phyloP scores from a whole-genome alignment of 1,139 yeast genomes.

The Taphrina deformans region DNA sequence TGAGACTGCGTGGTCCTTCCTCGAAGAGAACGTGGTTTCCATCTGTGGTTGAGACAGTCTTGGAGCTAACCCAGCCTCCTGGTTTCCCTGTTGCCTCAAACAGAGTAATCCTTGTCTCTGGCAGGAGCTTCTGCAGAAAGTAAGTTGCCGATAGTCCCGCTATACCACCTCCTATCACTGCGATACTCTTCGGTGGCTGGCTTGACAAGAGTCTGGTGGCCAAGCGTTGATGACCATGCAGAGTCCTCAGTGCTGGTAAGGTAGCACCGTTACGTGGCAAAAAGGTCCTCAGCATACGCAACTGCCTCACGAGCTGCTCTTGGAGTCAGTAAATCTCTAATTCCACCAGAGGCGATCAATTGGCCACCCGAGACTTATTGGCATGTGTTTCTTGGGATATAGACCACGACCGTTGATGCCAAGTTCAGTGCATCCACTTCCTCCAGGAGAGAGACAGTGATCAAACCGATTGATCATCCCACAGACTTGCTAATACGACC shows the following conservation, averaged over 20 bases:
- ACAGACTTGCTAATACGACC: not conserved
- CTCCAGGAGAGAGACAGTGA: not conserved
- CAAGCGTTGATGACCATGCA: not conserved
- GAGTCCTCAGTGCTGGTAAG: not conserved
- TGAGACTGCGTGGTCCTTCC: conserved; percentile 50
- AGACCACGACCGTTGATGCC: too few relatives aligned
- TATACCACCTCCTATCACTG: conserved; percentile 68
- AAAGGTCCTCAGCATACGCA: not conserved
- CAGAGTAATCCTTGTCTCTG: conserved; percentile 63
- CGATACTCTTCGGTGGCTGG: conserved; percentile 10
- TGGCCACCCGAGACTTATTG: too few relatives aligned
- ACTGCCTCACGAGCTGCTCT: not conserved
- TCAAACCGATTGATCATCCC: not conserved
- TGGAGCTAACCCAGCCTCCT: conserved; percentile 81
- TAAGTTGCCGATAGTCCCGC: conserved; percentile 81
- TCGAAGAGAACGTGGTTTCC: conserved; percentile 43
- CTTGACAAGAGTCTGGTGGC: not conserved
- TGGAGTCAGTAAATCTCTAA: too few relatives aligned
- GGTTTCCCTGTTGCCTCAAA: conserved; percentile 57
- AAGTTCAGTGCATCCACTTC: too few relatives aligned
- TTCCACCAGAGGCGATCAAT: too few relatives aligned
- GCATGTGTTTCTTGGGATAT: too few relatives aligned
- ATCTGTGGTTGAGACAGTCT: conserved; percentile 34
- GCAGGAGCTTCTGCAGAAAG: conserved; percentile 63
- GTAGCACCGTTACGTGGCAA: not conserved